Conservation (phyloP, 176 grass and related monocot genomes). For the Aechmea fasciata region DNA sequence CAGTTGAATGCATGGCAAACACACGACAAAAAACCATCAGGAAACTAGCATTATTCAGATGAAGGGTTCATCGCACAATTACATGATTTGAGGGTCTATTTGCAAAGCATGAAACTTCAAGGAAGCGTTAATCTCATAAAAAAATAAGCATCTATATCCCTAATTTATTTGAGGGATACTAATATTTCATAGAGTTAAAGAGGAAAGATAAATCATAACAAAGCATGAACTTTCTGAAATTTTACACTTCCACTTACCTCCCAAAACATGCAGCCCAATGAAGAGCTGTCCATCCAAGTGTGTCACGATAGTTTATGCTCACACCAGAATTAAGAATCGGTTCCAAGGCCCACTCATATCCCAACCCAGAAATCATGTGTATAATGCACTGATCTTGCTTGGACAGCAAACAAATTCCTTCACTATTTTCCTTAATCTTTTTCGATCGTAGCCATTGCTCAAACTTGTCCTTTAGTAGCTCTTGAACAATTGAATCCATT, state of each 20-base stretch:
- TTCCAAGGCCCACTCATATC: constrained; percentile 54
- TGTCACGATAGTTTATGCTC: constrained; percentile 78
- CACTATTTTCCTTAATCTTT: constrained; percentile 25
- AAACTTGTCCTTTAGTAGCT: constrained; percentile 64
- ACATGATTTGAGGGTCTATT: no score
- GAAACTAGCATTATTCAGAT: no score
- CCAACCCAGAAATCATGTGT: constrained; percentile 75
- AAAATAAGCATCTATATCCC: neutral
- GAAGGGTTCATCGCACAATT: no score
- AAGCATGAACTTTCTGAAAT: neutral
- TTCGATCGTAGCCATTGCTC: constrained; percentile 52
- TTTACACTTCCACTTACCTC: constrained; percentile 39
- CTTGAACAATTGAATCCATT: constrained; percentile 44
- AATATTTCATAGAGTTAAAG: neutral
- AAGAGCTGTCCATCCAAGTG: constrained; percentile 82
- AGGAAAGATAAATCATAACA: neutral
- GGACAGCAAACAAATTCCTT: constrained; percentile 34
- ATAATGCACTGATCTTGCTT: constrained; percentile 58
- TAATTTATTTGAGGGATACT: neutral
- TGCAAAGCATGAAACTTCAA: no score
- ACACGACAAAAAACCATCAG: no score
- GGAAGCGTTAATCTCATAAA: no score
- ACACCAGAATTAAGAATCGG: constrained; percentile 57
- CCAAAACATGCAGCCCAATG: constrained; percentile 91
- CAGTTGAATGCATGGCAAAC: no score